phyloP scores from a whole-genome alignment of 2,329 filamentous ascomycete species.

The Sporothrix protearum region DNA sequence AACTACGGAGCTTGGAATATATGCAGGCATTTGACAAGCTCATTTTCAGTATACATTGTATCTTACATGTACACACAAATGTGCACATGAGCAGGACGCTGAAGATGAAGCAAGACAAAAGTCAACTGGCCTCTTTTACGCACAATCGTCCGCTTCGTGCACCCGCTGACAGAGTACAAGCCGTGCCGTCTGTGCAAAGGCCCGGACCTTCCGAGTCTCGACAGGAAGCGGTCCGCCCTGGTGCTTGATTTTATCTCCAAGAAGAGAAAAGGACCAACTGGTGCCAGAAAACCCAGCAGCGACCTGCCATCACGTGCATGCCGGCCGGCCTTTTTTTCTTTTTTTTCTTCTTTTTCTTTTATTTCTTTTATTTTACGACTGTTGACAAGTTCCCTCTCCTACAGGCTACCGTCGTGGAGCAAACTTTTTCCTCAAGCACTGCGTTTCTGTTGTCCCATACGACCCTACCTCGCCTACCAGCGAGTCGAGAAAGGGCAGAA shows the following conservation, averaged over 20 bases:
- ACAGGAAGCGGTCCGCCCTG: constrained; percentile 7
- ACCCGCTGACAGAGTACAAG: neutral
- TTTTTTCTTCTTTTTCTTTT: too few relatives aligned
- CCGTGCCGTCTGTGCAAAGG: constrained; percentile 5
- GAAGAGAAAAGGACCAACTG: neutral
- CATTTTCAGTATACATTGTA: neutral
- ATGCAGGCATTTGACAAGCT: neutral
- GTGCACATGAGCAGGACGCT: neutral
- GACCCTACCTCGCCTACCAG: too few relatives aligned
- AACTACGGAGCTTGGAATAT: neutral
- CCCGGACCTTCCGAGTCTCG: constrained; percentile 8
- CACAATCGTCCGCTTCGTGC: neutral
- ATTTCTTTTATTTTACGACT: neutral
- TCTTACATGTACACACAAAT: too few relatives aligned
- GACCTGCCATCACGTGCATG: neutral
- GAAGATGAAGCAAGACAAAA: neutral
- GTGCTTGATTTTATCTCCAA: neutral
- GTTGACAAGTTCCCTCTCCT: neutral
- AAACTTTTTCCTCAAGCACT: too few relatives aligned
- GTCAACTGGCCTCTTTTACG: neutral
- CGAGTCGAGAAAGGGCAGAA: neutral
- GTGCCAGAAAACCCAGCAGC: neutral
- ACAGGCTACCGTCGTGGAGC: constrained; percentile 2
- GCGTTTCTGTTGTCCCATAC: neutral
- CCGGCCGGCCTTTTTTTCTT: neutral